Evolutionary conservation across 2,329 filamentous ascomycete species (phyloP), one percentile per base, ranked within the genome.

Genomic region (Fonsecaea monophora): DNA sequence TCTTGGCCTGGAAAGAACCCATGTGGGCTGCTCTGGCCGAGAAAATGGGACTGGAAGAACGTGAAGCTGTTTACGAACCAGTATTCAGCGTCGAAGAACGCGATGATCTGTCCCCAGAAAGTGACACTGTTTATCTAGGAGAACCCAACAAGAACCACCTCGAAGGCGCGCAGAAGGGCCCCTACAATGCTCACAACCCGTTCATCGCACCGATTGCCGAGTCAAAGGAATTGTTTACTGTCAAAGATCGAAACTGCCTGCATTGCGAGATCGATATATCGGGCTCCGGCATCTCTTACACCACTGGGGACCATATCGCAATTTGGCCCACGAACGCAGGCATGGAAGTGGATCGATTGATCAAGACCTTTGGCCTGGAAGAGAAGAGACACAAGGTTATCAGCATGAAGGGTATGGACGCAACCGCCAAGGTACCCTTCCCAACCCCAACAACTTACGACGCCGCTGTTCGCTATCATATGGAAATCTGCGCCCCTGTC

Each of bases 111-210:
- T 88, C 88, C 55, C 83, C 87, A 50, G 90, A 96, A 42, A 90
- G 91, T 10, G 83, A 90, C 69, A 88, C 90, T 63, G 95, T 99
- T 67, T 99, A 97, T 78, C 85, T 99, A 21, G 96, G 95, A 74
- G 95, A 99, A 80, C 94, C 94, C 57, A 97, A 96, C 84, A 94
- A 94, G 84, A 92, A 92, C 83, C 95, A 99, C 77, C 90, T 98
- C 67, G 91, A 97, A 77, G 92, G 92, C 67, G 83, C 82, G 53
- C 85, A 90, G 73, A 95, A 91, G 79, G 94, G 94, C 12, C 95
- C 95, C 15, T 98, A 91, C 86, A 97, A 97, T 77, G 90, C 93
- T 60, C 94, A 98, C 84, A 97, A 97, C 82, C 95, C 95, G 25
- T 98, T 92, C 82, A 95, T 99, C 77, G 94, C 96, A 37, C 94